Base-by-base conservation (phyloP, 2,329 filamentous ascomycete species). In the Scedosporium minutisporum region DNA sequence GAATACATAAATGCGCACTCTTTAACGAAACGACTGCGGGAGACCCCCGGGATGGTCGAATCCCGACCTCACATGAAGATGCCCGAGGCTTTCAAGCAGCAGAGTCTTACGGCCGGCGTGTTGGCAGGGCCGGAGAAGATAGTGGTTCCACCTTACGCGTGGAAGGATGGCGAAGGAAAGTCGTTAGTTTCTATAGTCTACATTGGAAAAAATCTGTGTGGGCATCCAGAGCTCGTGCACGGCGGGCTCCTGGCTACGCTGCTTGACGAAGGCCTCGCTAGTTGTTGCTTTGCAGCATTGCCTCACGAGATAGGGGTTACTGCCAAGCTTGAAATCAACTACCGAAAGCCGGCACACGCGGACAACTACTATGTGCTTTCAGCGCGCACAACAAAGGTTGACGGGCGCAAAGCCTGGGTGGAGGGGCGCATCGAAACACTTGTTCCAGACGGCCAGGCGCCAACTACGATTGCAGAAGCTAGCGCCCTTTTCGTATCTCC, bases 341-440 rank as follows among this genome's bases (percentile, higher is more conserved):
- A 97, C 76, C 86, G 88, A 68, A 86, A 85, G 65, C 95, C 95
- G 4, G 88, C 89, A 55, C 85, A 83, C 68, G 91, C 92, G 5
- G 84, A 85, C 23, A 83, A 84, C 65, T 95, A 89, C 71, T 78
- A 96, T 33, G 90, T 96, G 53, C 76, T 99, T 64, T 82, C 84
- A 65, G 93, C 91, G 3, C 84, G 86, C 71, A 96, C 93, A 21
- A 87, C 84, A 9, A 93, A 89, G 77, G 89, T 93, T 1, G 92
- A 97, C 71, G 93, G 95, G 1, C 82, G 95, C 65, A 97, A 97
- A 78, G 93, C 92, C 12, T 97, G 91, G 91, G 91, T 97, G 1
- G 88, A 90, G 76, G 95, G 91, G 1, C 84, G 85, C 68, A 87
- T 97, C 69, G 92, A 96, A 81, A 87, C 90, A 62, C 75, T 97